Conservation (phyloP, 129 eudicot genomes). For the Erigeron canadensis region DNA sequence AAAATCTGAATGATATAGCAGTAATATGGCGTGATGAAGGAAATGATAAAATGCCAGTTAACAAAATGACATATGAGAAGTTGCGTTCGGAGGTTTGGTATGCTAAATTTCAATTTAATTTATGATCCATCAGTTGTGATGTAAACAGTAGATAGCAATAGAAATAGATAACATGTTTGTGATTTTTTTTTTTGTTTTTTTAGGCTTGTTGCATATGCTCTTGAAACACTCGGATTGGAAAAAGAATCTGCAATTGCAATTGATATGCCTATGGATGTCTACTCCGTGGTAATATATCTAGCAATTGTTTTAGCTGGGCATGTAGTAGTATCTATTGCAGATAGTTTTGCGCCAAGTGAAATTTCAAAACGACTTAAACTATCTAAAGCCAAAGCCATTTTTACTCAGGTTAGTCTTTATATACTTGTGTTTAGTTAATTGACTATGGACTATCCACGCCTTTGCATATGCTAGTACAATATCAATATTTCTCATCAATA, state of each 20-base stretch:
- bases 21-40: conserved; percentile 85
- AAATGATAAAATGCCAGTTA: conserved; percentile 57
- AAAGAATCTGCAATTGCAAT: conserved; percentile 92
- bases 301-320: conserved; percentile 89
- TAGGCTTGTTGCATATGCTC: conserved; percentile 80
- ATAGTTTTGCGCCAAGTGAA: conserved; percentile 88
- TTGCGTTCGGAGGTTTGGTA: conserved; percentile 80
- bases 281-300: conserved; percentile 83
- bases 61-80: conserved; percentile 59
- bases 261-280: conserved; percentile 94
- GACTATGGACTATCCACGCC: background rate
- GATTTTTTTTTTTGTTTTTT: conserved; percentile 14
- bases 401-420: conserved; percentile 70
- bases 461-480: background rate
- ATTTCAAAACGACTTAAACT: conserved; percentile 67
- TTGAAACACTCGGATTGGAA: conserved; percentile 58
- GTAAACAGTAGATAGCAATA: too few relatives aligned
- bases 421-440: background rate
- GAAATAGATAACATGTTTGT: too few relatives aligned
- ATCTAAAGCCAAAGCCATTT: conserved; percentile 81
- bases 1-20: conserved; percentile 46
- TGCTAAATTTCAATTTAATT: conserved; percentile 14
- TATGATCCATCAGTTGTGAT: background rate
- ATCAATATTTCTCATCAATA: background rate
- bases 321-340: conserved; percentile 92